phyloP scores from a whole-genome alignment of 2,329 filamentous ascomycete species.

The Phaeosphaeria sp. region DNA sequence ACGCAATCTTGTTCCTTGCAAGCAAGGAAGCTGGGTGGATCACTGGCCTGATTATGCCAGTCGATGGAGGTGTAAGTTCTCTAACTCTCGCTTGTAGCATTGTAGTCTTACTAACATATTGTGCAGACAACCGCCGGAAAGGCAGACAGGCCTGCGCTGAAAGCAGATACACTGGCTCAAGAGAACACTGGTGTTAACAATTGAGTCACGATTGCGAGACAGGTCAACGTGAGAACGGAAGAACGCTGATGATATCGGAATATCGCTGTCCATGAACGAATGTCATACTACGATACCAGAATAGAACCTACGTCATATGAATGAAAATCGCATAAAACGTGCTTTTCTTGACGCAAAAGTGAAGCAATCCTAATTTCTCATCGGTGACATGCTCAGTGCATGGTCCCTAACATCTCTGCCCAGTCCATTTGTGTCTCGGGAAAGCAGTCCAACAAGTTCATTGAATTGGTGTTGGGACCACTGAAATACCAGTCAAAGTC shows the following conservation, averaged over 20 bases:
- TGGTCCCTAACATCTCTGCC: not conserved
- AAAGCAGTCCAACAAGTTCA: constrained; percentile 11
- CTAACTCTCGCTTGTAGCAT: not conserved
- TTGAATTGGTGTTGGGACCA: not conserved
- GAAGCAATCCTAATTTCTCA: no score
- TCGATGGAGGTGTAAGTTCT: constrained; percentile 27
- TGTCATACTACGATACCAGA: no score
- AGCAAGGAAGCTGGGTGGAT: constrained; percentile 28
- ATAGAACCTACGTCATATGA: no score
- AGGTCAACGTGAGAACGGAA: not conserved
- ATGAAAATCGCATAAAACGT: no score
- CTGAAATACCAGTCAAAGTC: constrained; percentile 1
- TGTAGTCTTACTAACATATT: not conserved
- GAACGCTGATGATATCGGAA: no score
- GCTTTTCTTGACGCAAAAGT: no score
- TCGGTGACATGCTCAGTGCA: no score
- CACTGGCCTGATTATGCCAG: constrained; percentile 27
- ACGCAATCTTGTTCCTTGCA: constrained; percentile 17
- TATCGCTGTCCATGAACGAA: no score
- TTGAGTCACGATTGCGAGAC: not conserved
- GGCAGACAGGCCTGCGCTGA: constrained; percentile 29
- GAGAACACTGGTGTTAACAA: constrained; percentile 16
- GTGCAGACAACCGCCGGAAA: constrained; percentile 31
- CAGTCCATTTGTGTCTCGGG: constrained; percentile 10
- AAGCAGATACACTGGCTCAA: constrained; percentile 20